These are phyloP conservation scores for Aegilops umbellulata DNA, from an alignment of 176 grass and related monocot genomes.

Conservation along the genomic window DNA sequence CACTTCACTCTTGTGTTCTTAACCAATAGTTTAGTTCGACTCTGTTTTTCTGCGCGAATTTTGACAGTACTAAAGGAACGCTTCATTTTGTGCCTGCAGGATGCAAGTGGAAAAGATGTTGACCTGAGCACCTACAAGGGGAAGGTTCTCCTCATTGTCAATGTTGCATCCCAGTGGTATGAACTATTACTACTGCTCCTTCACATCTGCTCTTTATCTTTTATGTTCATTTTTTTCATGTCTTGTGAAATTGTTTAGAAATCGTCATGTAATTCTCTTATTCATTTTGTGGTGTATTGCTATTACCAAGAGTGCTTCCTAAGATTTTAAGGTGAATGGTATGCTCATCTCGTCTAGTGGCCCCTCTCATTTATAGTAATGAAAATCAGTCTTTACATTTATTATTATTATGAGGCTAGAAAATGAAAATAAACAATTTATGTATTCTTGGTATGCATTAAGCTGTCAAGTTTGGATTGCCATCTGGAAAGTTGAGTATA, in stretches of 20 bases:
- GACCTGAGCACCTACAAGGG: conserved; percentile 59
- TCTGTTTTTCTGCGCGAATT: background rate
- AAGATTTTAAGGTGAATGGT: background rate
- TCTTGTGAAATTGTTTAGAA: background rate
- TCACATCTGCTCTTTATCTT: background rate
- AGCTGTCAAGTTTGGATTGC: background rate
- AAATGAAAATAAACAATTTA: background rate
- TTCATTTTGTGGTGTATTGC: background rate
- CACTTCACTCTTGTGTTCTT: background rate
- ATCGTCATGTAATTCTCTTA: background rate
- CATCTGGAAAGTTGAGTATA: background rate
- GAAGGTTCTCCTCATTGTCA: conserved; percentile 85
- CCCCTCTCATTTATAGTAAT: background rate
- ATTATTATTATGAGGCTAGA: background rate
- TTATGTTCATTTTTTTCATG: background rate
- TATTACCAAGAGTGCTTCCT: background rate
- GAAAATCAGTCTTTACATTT: background rate
- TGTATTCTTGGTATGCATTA: background rate
- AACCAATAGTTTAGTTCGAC: background rate
- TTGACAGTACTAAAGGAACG: no score
- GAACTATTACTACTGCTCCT: background rate
- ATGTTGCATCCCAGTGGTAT: conserved; percentile 87
- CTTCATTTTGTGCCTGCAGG: conserved; percentile 24
- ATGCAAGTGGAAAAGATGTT: conserved; percentile 62
- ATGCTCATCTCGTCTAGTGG: background rate